Conservation (phyloP, 2,329 filamentous ascomycete species). For the Colletotrichum musicola region DNA sequence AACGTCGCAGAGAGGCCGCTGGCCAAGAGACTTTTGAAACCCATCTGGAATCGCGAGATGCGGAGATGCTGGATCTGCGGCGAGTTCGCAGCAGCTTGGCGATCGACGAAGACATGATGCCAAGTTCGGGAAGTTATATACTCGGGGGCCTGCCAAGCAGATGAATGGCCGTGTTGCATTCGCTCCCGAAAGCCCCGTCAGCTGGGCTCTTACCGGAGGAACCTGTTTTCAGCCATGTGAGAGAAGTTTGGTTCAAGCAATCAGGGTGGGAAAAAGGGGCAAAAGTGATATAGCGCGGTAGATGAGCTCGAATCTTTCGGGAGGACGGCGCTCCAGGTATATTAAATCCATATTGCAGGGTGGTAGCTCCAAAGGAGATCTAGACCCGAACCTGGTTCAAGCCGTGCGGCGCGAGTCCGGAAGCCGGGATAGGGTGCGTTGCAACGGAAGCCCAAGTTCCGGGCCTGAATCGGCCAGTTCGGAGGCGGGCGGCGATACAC, state of each 20-base stretch:
- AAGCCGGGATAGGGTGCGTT: slow-evolving; percentile 2
- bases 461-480: slow-evolving; percentile 19
- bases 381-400: not conserved
- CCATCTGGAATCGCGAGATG: not conserved
- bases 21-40: slow-evolving; percentile 3
- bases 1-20: slow-evolving; percentile 3
- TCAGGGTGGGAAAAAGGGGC: not conserved
- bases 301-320: not conserved
- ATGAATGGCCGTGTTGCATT: not conserved
- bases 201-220: not conserved
- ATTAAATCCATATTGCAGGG: slow-evolving; percentile 6
- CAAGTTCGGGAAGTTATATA: slow-evolving; percentile 32
- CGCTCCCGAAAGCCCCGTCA: not conserved
- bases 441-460: slow-evolving; percentile 24
- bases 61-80: not conserved
- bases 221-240: not conserved
- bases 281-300: not conserved
- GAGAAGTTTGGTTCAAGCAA: not conserved
- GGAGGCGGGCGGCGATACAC: not conserved
- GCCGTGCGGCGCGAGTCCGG: not conserved
- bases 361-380: not conserved
- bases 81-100: slow-evolving; percentile 4
- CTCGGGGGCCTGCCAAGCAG: not conserved
- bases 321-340: not conserved
- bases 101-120: slow-evolving; percentile 4